Evolutionary conservation across 2,329 filamentous ascomycete species (phyloP), one percentile per base, ranked within the genome.

Genomic region (Apiospora aurea): DNA sequence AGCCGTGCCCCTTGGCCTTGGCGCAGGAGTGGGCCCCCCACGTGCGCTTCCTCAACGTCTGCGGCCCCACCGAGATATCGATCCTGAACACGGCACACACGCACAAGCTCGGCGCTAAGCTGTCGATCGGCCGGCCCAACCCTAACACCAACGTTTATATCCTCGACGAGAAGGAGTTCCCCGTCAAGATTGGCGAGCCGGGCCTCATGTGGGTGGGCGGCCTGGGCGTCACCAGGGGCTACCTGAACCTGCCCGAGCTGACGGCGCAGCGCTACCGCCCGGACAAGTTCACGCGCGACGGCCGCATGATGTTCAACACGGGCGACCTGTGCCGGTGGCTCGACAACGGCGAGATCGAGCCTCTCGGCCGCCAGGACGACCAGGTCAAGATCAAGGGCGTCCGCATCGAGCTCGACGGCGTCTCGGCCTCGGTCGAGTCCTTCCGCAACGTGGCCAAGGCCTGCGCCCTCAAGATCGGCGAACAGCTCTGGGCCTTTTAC

Each of bases 311-410:
- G 76, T 82, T 80, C 72, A 77, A 77, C 53, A 81, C 80, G 1
- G 80, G 80, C 34, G 80, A 82, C 69, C 75, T 81, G 14, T 79
- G 73, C 14, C 72, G 73, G n/a, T 80, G 79, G 34, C 70, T 77
- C 51, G 71, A 72, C 10, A 75, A 80, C 69, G 77, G 79, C 18
- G 69, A 57, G 53, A 74, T 83, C 24, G 67, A 77, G 6, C 80
- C 78, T 67, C 70, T 84, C 66, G 85, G 85, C 68, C 81, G 86
- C 66, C 84, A 83, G 71, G 85, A 87, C 75, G 81, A 81, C 1
- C 85, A 87, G 75, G 80, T 87, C 67, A 87, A 87, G 75, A 77
- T 87, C 26, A 81, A 83, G 41, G 88, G 87, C 64, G 86, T 81
- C 68, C 74, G 84, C 73, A 79, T 85, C 74, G 87, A 83, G 78